Percentiles rank a stretch among this genome's conserved stretches.
phyloP scores from a whole-genome alignment of 1,284 basidiomycete genomes.

The Microbotryum violaceum region DNA sequence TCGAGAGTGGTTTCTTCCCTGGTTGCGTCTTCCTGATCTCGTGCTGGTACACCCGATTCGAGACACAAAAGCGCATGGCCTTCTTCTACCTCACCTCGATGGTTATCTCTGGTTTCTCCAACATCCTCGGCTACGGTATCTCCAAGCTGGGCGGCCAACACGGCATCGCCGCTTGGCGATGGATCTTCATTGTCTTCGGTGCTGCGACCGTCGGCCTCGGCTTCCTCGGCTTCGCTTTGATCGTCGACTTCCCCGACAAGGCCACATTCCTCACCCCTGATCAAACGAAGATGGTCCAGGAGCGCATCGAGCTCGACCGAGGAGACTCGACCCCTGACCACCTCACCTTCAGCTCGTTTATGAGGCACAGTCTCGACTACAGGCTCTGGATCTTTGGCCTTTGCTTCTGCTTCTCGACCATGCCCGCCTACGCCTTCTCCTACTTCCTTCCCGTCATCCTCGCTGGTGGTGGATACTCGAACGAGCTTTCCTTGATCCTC shows the following conservation, averaged over 20 bases:
- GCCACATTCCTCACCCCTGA: slow-evolving; percentile 44
- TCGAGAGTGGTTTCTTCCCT: slow-evolving; percentile 40
- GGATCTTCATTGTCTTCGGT: slow-evolving; percentile 34
- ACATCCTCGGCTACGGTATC: slow-evolving; percentile 43
- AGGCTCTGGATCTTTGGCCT: slow-evolving; percentile 46
- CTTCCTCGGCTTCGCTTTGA: slow-evolving; percentile 6
- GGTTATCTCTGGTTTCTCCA: slow-evolving; percentile 43
- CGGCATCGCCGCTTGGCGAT: slow-evolving; percentile 38
- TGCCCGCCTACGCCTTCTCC: slow-evolving; percentile 30
- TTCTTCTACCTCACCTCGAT: slow-evolving; percentile 44
- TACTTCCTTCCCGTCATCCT: slow-evolving; percentile 46
- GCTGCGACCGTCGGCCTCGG: slow-evolving; percentile 39
- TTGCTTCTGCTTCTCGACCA: slow-evolving; percentile 36
- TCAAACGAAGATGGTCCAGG: slow-evolving; percentile 41
- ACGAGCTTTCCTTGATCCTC: slow-evolving; percentile 38
- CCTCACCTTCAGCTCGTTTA: slow-evolving; percentile 40
- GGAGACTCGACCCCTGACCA: slow-evolving; percentile 43
- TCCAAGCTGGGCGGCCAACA: slow-evolving; percentile 31
- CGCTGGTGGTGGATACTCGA: slow-evolving; percentile 41
- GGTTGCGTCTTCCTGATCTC: slow-evolving; percentile 43
- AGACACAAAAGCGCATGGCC: slow-evolving; percentile 42
- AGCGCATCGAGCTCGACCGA: slow-evolving; percentile 45
- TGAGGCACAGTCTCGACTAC: slow-evolving; percentile 40
- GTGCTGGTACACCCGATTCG: slow-evolving; percentile 46
- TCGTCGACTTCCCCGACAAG: slow-evolving; percentile 46